phyloP scores from a whole-genome alignment of 768 basidiomycete species.

The Serendipita sp. region DNA sequence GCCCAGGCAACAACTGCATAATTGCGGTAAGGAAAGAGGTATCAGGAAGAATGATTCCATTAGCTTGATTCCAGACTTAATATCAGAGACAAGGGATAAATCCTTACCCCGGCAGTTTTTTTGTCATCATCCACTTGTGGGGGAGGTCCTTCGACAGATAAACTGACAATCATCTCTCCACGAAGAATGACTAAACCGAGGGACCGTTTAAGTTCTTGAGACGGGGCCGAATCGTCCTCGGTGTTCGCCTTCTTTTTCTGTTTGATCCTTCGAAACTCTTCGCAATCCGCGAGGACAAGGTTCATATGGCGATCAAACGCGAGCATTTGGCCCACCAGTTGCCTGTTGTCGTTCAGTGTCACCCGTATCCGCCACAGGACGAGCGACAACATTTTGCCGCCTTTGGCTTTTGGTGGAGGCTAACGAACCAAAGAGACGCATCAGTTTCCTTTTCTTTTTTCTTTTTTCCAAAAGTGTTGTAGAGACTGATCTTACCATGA shows the following conservation, averaged over 20 bases:
- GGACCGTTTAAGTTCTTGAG: slow-evolving; percentile 91
- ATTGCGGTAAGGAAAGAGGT: slow-evolving; percentile 14
- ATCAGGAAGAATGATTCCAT: not conserved
- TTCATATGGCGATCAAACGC: slow-evolving; percentile 99
- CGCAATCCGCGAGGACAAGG: slow-evolving; percentile 92
- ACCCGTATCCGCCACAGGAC: slow-evolving; percentile 97
- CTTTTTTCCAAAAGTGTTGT: not conserved
- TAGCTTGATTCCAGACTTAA: slow-evolving; percentile 2
- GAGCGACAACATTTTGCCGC: slow-evolving; percentile 94
- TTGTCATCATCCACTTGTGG: slow-evolving; percentile 83
- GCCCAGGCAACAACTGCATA: slow-evolving; percentile 62
- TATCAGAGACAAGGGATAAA: slow-evolving; percentile 5
- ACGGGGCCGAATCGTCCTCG: slow-evolving; percentile 41
- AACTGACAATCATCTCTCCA: slow-evolving; percentile 90
- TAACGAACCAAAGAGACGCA: not conserved
- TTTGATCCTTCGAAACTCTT: slow-evolving; percentile 86
- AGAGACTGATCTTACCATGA: not conserved
- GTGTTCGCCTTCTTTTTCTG: slow-evolving; percentile 78
- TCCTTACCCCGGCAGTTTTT: slow-evolving; percentile 49
- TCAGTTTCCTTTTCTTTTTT: not conserved
- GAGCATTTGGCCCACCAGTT: slow-evolving; percentile 95
- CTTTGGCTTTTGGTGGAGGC: slow-evolving; percentile 42
- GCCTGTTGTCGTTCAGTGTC: slow-evolving; percentile 93
- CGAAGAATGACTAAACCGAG: slow-evolving; percentile 94
- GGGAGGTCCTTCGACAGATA: slow-evolving; percentile 90